phyloP scores from a whole-genome alignment of 176 grass and related monocot genomes.

The Phoenix dactylifera region DNA sequence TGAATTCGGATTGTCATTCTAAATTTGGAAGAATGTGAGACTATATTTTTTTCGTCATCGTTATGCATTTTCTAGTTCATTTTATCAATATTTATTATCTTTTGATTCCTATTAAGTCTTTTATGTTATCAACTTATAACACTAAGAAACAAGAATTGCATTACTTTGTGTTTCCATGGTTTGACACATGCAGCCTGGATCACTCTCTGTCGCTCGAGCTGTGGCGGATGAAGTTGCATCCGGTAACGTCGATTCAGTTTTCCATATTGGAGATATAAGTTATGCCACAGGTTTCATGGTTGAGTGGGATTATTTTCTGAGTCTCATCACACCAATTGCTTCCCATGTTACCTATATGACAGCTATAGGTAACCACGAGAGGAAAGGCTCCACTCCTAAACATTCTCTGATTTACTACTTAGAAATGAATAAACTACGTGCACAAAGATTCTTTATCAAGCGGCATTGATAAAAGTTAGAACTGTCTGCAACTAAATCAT shows the following conservation, averaged over 20 bases:
- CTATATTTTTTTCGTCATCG: no score
- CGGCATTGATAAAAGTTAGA: no score
- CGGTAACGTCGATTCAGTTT: conserved; percentile 55
- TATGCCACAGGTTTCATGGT: conserved; percentile 76
- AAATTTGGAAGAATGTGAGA: no score
- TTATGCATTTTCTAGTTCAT: no score
- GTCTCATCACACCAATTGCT: conserved; percentile 54
- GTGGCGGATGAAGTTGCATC: conserved; percentile 34
- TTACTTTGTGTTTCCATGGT: background rate
- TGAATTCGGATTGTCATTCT: no score
- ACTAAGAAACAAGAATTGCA: no score
- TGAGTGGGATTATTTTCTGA: conserved; percentile 66
- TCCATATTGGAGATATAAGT: conserved; percentile 88
- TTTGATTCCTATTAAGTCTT: no score
- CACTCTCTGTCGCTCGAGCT: conserved; percentile 39
- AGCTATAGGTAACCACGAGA: conserved; percentile 82
- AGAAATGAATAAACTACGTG: no score
- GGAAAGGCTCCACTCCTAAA: conserved; percentile 20
- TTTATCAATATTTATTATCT: no score
- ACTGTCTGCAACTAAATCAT: no score
- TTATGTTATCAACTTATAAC: no score
- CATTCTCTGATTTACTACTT: background rate
- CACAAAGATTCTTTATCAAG: no score
- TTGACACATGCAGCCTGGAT: conserved; percentile 43
- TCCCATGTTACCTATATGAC: conserved; percentile 83